A percentile compares a stretch with the other conserved stretches of the same genome.
phyloP scores from a whole-genome alignment of 2,329 filamentous ascomycete genomes.

The Huntiella decipiens region DNA sequence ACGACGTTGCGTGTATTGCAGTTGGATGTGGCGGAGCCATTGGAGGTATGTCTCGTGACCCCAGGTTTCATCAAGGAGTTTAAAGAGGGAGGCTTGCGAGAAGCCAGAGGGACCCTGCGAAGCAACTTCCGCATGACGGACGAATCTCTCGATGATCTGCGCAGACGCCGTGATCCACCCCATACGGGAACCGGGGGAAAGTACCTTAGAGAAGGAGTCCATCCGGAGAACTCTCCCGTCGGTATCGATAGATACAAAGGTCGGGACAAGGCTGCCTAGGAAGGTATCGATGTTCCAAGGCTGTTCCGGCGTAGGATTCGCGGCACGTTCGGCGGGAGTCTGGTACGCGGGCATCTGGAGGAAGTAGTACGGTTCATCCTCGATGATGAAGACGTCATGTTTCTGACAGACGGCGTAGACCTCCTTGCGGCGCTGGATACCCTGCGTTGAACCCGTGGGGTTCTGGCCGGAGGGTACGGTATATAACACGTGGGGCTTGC shows the following conservation, averaged over 20 bases:
- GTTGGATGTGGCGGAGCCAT: slow-evolving; percentile 70
- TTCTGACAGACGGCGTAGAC: slow-evolving; percentile 65
- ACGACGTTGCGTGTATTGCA: slow-evolving; percentile 63
- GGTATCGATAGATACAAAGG: slow-evolving; percentile 51
- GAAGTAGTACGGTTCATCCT: slow-evolving; percentile 93
- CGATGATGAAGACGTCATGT: slow-evolving; percentile 71
- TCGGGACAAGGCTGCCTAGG: slow-evolving; percentile 41
- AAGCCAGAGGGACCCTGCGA: slow-evolving; percentile 76
- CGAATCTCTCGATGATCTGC: slow-evolving; percentile 67
- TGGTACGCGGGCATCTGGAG: slow-evolving; percentile 69
- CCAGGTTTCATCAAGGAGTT: slow-evolving; percentile 85
- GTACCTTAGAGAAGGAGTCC: slow-evolving; percentile 85
- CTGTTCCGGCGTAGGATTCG: slow-evolving; percentile 32
- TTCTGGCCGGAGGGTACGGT: slow-evolving; percentile 66
- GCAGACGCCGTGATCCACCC: slow-evolving; percentile 83
- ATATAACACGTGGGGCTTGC: slow-evolving; percentile 37
- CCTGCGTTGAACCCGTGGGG: slow-evolving; percentile 72
- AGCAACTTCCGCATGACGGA: slow-evolving; percentile 63
- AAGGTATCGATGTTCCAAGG: slow-evolving; percentile 43
- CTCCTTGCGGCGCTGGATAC: slow-evolving; percentile 43
- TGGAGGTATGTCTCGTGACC: slow-evolving; percentile 75
- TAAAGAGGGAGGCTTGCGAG: slow-evolving; percentile 67
- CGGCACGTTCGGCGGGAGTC: slow-evolving; percentile 41
- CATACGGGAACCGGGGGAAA: slow-evolving; percentile 60
- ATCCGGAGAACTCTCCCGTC: slow-evolving; percentile 80